Conservation (phyloP, 176 grass and related monocot genomes). For the Poa pratensis region DNA sequence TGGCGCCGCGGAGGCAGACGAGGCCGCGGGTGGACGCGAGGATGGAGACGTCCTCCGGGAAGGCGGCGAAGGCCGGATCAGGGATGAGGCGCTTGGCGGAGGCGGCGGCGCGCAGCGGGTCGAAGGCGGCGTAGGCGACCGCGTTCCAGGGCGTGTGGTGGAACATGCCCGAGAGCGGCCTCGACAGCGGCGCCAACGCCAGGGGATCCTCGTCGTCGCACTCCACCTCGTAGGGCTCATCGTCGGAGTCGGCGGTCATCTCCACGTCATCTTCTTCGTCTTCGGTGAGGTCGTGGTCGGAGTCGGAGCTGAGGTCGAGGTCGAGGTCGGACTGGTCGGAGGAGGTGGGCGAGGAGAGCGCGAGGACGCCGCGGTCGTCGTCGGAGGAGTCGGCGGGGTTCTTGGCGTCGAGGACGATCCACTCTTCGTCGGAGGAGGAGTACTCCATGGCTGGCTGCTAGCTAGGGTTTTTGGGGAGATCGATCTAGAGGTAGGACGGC, state of each 20-base stretch:
- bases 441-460: background rate
- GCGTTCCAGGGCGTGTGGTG: background rate
- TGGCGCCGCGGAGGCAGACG: slow-evolving; percentile 55
- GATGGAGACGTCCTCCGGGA: slow-evolving; percentile 32
- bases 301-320: background rate
- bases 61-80: slow-evolving; percentile 48
- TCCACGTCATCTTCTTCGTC: background rate
- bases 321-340: background rate
- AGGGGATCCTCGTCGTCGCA: background rate
- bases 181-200: background rate
- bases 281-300: background rate
- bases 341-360: background rate
- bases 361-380: background rate
- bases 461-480: background rate
- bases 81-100: slow-evolving; percentile 34
- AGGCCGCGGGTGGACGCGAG: slow-evolving; percentile 62
- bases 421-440: slow-evolving; percentile 10
- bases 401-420: slow-evolving; percentile 27
- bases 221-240: background rate
- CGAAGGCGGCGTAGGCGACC: slow-evolving; percentile 45
- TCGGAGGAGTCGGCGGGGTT: background rate
- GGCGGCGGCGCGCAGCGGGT: background rate
- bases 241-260: background rate
- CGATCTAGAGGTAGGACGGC: no score
- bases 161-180: slow-evolving; percentile 49